Base-by-base conservation (phyloP, 495 filamentous ascomycete species). In the Rusavskia elegans region DNA sequence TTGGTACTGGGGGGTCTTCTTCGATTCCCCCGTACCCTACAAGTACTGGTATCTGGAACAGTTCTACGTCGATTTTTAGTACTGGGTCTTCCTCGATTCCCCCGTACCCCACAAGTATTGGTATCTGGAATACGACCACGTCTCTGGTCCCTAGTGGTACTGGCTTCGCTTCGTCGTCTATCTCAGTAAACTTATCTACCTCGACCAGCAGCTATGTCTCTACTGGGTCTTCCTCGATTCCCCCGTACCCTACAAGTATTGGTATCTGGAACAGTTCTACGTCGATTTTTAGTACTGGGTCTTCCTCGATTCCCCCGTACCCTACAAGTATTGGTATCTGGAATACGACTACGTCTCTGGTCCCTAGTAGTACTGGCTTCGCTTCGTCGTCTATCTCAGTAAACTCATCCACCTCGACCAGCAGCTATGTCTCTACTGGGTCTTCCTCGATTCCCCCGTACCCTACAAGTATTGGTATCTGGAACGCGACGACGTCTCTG, bases 351-450 rank as follows among this genome's bases (percentile, higher is more conserved):
- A 21, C 19, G 5, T 25, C 23, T 29, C 5, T 13, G 3, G 21
- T 60, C 2, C 78, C 75, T 8, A 81, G 76, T 13, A 76, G 79
- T 30, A 68, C 66, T 7, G 82, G 81, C 8, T 87, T 84, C 59
- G 52, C 76, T 9, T 57, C 67, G 0, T 68, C 72, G 1, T 55
- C 54, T 11, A 55, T 67, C 25, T 63, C 85, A 13, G 60, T 57
- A 59, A 63, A 21, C 71, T 80, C 27, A 71, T 81, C 50, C 29
- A 63, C 36, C 77, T 75, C 56, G 3, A 11, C 39, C 11, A 42
- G 39, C 20, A 21, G 39, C 14, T 11, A 42, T 19, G 37, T 39
- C 37, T 16, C n/a, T 5, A 46, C 44, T 46, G 44, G 44, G 23
- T 46, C 44, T 9, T 46, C 44, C 13, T 46, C 44, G 1, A 9